Evolutionary conservation across 73 alveolate genomes (phyloP), one percentile per base, ranked within the genome.

Genomic region (Chromera velia): DNA sequence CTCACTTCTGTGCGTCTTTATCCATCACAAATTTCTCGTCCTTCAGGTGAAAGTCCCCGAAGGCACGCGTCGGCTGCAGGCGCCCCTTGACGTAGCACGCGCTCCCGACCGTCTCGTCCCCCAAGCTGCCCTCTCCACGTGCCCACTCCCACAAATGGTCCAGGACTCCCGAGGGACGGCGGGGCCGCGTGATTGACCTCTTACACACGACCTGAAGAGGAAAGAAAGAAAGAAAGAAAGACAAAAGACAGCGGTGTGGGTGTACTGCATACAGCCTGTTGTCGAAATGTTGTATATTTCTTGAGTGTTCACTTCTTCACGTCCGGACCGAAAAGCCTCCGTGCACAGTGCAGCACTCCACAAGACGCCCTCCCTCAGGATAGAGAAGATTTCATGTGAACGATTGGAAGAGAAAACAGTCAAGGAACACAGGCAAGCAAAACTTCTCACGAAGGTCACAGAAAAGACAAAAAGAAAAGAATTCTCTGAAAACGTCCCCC

Each of bases 11-110:
- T 40, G 55, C 22, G 22, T 4, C 55, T 4, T 40, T 40, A 13
- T 40, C 70, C 7, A 29, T 55, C 9, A 6, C 31, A 66, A 90
- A 90, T 45, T 90, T 94, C 26, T 72, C 69, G 33, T 70, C 70
- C 86, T 95, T 95, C 72, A 95, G 85, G 84, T 91, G 82, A 75
- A 90, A 92, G 80, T 95, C 98, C n/a, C 99, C 99, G 66, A 95
- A 90, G 46, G 97, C 74, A 70, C 98, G 80, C 24, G 99, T 95
- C 0, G 99, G 98, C 90, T 90, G 90, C 22, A 95, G 80, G 73
- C 91, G 82, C 1, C 99, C 99, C 82, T 93, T 95, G 29, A 95
- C 98, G 82, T 93, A 93, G 84, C 99, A 95, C 55, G 22, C 22
- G 55, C 22, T 7, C 4, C 55, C 55, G 13, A 40, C 55, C 55